A percentile compares a stretch with the other conserved stretches of the same genome.
Conservation (phyloP, 306 rosid species). For the Trichosanthes cucumerina region DNA sequence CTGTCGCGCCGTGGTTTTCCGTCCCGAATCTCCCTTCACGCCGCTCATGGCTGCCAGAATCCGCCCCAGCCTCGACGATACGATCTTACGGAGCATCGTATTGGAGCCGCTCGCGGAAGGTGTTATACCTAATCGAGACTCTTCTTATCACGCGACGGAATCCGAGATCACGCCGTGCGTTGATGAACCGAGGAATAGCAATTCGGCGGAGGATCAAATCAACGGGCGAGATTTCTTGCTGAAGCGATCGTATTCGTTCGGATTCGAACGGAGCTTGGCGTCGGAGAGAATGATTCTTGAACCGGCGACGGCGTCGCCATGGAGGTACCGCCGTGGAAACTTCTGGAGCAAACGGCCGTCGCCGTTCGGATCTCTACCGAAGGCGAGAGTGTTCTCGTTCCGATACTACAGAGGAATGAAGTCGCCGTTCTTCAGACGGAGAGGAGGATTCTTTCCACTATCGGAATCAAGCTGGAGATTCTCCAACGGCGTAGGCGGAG, state of each 20-base stretch:
- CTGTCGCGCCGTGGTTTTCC: conserved; percentile 75
- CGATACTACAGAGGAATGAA: conserved; percentile 80
- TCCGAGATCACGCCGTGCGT: conserved; percentile 58
- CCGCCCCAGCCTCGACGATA: conserved; percentile 66
- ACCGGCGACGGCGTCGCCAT: conserved; percentile 63
- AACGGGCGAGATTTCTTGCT: conserved; percentile 47
- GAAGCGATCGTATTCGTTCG: conserved; percentile 80
- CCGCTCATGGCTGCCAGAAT: conserved; percentile 88
- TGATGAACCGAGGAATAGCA: conserved; percentile 44
- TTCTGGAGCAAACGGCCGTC: conserved; percentile 77
- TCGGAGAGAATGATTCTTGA: conserved; percentile 73
- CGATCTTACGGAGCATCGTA: conserved; percentile 34
- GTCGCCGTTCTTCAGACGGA: conserved; percentile 71
- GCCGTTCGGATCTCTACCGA: conserved; percentile 68
- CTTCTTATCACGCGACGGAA: conserved; percentile 11
- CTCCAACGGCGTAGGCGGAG: conserved; percentile 33
- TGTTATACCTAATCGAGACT: not conserved
- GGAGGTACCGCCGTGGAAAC: conserved; percentile 65
- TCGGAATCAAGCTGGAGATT: conserved; percentile 80
- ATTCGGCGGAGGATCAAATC: conserved; percentile 43
- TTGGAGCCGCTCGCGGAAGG: conserved; percentile 39
- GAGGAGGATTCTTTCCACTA: conserved; percentile 59
- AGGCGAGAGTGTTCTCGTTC: conserved; percentile 66
- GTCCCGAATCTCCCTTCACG: conserved; percentile 66
- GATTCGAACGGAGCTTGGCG: conserved; percentile 63